Conservation (phyloP, 2,329 filamentous ascomycete genomes). For the Cercospora citrullina region DNA sequence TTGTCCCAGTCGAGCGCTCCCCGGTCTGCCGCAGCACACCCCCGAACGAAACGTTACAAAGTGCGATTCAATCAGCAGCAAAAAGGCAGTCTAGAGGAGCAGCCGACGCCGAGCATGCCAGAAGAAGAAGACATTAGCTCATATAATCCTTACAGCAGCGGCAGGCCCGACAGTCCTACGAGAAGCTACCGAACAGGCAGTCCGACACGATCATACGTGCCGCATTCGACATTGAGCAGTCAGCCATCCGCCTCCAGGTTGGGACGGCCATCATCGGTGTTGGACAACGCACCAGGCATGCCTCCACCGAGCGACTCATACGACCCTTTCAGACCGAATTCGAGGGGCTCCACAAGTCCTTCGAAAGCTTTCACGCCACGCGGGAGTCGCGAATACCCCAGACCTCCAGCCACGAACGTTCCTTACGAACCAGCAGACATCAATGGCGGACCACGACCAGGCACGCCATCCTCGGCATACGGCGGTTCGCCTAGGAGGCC, state of each 20-base stretch:
- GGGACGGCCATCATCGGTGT: slow-evolving; percentile 52
- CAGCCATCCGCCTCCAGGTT: slow-evolving; percentile 37
- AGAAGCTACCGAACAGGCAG: slow-evolving; percentile 5
- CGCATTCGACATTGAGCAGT: slow-evolving; percentile 41
- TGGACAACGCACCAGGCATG: slow-evolving; percentile 52
- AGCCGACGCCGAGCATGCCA: slow-evolving; percentile 5
- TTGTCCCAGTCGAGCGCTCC: slow-evolving; percentile 30
- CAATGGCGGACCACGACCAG: slow-evolving; percentile 85
- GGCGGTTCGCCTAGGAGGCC: slow-evolving; percentile 84
- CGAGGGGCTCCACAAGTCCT: slow-evolving; percentile 57
- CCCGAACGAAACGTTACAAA: slow-evolving; percentile 35
- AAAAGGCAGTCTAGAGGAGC: slow-evolving; percentile 30
- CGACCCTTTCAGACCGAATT: slow-evolving; percentile 57
- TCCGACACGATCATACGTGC: slow-evolving; percentile 50
- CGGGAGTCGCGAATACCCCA: slow-evolving; percentile 62
- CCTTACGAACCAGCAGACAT: slow-evolving; percentile 85
- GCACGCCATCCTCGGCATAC: slow-evolving; percentile 86
- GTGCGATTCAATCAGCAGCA: slow-evolving; percentile 37
- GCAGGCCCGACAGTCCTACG: slow-evolving; percentile 45
- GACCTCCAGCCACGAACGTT: slow-evolving; percentile 68
- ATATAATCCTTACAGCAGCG: slow-evolving; percentile 41
- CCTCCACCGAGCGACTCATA: slow-evolving; percentile 64
- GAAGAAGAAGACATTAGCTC: slow-evolving; percentile 29
- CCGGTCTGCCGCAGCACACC: slow-evolving; percentile 24
- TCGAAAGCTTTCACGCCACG: slow-evolving; percentile 40